Percentiles rank a stretch among this genome's conserved stretches.
Evolutionary conservation across 192 early-diverging fungal species (phyloP).

Genomic region (Lobulomyces angularis): DNA sequence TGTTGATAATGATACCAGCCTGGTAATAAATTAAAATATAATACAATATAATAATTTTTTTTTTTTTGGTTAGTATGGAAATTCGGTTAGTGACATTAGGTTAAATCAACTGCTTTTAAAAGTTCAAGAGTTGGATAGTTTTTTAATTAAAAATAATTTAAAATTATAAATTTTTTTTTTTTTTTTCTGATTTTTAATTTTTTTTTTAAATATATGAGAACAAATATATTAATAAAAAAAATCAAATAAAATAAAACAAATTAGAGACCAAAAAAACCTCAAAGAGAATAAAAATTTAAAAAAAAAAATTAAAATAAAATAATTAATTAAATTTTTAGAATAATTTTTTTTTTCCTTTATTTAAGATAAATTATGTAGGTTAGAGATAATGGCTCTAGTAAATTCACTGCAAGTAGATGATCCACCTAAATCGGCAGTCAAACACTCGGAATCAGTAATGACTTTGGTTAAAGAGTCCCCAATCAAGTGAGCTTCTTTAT

Average conservation of each 20-base stretch:
- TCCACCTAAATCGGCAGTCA: conserved; percentile 87
- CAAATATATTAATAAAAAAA: neutral
- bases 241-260: neutral
- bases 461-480: conserved; percentile 81
- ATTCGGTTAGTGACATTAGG: too few relatives aligned
- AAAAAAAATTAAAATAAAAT: neutral
- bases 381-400: conserved; percentile 74
- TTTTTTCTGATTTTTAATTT: neutral
- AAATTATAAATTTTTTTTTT: neutral
- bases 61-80: too few relatives aligned
- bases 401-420: conserved; percentile 81
- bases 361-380: conserved; percentile 27
- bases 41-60: too few relatives aligned
- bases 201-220: neutral
- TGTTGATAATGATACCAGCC: too few relatives aligned
- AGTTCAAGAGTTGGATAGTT: too few relatives aligned
- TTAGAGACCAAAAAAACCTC: neutral
- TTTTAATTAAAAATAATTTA: too few relatives aligned
- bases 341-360: neutral
- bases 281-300: neutral
- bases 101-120: too few relatives aligned
- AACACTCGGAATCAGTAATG: conserved; percentile 57
- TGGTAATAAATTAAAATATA: too few relatives aligned
- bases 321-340: neutral
- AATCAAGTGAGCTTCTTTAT: conserved; percentile 82